phyloP scores from a whole-genome alignment of 768 basidiomycete species.

The Podaxis sp. region DNA sequence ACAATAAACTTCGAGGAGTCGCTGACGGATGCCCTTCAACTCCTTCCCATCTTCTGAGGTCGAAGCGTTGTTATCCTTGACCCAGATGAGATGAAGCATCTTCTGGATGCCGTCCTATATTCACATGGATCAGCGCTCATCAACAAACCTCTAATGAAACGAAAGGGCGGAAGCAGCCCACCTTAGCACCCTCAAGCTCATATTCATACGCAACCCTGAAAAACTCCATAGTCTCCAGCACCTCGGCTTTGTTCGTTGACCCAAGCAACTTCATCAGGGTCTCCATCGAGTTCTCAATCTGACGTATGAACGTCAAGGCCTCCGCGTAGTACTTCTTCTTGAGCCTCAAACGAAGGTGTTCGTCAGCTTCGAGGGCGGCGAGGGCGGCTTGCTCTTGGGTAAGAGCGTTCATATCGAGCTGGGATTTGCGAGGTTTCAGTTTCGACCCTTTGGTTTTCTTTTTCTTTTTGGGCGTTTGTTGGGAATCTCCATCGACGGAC shows the following conservation, averaged over 20 bases:
- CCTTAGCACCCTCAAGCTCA: slow-evolving; percentile 73
- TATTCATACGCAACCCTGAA: slow-evolving; percentile 82
- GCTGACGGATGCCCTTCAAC: slow-evolving; percentile 82
- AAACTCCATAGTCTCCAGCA: slow-evolving; percentile 84
- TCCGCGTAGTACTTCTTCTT: slow-evolving; percentile 86
- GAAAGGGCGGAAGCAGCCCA: slow-evolving; percentile 25
- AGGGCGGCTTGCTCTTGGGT: slow-evolving; percentile 69
- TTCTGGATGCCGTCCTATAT: slow-evolving; percentile 81
- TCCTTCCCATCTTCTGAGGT: slow-evolving; percentile 62
- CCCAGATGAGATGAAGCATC: slow-evolving; percentile 97
- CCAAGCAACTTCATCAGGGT: slow-evolving; percentile 75
- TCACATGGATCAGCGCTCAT: not conserved
- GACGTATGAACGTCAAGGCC: slow-evolving; percentile 74
- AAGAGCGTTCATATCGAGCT: slow-evolving; percentile 63
- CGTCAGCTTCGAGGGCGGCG: slow-evolving; percentile 61
- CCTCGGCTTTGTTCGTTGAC: slow-evolving; percentile 80
- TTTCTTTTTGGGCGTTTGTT: slow-evolving; percentile 30
- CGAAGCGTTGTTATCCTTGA: slow-evolving; percentile 84
- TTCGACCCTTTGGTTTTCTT: slow-evolving; percentile 40
- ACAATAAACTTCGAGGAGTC: slow-evolving; percentile 85
- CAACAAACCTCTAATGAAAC: not conserved
- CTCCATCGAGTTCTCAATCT: slow-evolving; percentile 59
- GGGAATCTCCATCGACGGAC: slow-evolving; percentile 34
- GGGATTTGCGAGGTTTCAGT: slow-evolving; percentile 60
- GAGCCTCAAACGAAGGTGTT: slow-evolving; percentile 62